Base-by-base conservation (phyloP, 2,329 filamentous ascomycete genomes). In the Elsinoe batatas region DNA sequence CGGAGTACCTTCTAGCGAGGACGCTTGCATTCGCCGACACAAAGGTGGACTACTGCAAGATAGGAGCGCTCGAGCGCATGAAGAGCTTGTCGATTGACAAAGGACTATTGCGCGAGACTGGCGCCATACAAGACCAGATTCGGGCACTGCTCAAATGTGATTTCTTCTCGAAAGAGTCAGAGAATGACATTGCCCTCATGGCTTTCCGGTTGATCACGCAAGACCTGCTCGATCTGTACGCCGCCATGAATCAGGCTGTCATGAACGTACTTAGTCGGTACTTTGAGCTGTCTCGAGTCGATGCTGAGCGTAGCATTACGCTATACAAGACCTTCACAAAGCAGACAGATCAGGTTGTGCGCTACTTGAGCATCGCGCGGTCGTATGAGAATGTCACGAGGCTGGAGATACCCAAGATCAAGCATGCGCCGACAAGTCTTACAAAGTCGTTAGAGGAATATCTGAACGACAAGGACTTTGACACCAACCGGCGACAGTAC, bases 231-330 rank as follows among this genome's bases (percentile, higher is more conserved):
- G 84, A 88, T 12, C 76, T 98, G 55, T 98, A 95, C 74, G 90
- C 95, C 65, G 88, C 93, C 46, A 85, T 96, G 73, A 98, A 98
- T 67, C 90, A 96, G 72, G 93, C 88, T 49, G 88, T 95, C 67
- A 98, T 98, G 72, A 96, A 95, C 70, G 89, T 98, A 58, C 76
- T 98, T 57, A 89, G 91, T 64, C 88, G 94, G 71, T 98, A 97
- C 71, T 98, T 98, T 65, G 93, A 98, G 73, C 91, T 98, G 86
- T 96, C 93, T 51, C 88, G 88, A 65, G 79, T 88, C 22, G 93
- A 98, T 71, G 94, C 93, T 58, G 89, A 96, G 69, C 82, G 91
- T 60, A 90, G 93, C 57, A 82, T 98, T 72, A 80, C 83, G 58
- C 91, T 98, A 59, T 98, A 98, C 72, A 88, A 91, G 67, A 86